Evolutionary conservation across 1,284 basidiomycete genomes (phyloP), one percentile per base, ranked within the genome.

Genomic region (Moesziomyces globuligerus): DNA sequence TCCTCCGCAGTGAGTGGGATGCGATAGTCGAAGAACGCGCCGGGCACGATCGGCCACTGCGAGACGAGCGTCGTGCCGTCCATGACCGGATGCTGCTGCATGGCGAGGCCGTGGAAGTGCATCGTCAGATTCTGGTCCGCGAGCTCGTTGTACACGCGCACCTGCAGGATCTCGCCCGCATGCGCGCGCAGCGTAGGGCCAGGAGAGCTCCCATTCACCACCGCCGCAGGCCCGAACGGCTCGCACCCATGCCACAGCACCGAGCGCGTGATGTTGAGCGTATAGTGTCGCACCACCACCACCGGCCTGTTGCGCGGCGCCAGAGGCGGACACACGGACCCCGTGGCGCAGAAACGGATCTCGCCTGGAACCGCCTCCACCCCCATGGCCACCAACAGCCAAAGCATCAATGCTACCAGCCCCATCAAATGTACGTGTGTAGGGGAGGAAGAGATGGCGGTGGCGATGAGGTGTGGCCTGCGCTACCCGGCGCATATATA

Each of bases 61-160:
- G 58, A 56, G 17, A 78, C 29, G 47, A 76, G 61, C 9, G 49
- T 49, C 0, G 72, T 76, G 3, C 79, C 79, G 28, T 81, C 79
- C 55, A 74, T 65, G 3, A 62, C 61, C 0, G 79, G 78, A n/a
- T 69, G 72, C 32, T 69, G 59, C 7, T 32, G 26, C 65, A 78
- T 75, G 8, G 26, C 32, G 2, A 77, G 40, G 1, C 75, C 76
- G 54, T 77, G 76, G 43, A 69, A 74, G 36, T 78, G 76, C 41
- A 74, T 56, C 2, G 79, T 81, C 1, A 72, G 37, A 39, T 75
- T 76, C 11, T 58, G 24, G 26, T 43, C 26, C 3, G 43, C 2
- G 18, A 79, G 53, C 6, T 37, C 26, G 40, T 81, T 81, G 26
- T 58, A 37, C 26, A 71, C 61, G 24, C 61, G 61, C 3, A 77